Base-by-base conservation (phyloP, 176 grass and related monocot genomes). In the Chloris gayana region DNA sequence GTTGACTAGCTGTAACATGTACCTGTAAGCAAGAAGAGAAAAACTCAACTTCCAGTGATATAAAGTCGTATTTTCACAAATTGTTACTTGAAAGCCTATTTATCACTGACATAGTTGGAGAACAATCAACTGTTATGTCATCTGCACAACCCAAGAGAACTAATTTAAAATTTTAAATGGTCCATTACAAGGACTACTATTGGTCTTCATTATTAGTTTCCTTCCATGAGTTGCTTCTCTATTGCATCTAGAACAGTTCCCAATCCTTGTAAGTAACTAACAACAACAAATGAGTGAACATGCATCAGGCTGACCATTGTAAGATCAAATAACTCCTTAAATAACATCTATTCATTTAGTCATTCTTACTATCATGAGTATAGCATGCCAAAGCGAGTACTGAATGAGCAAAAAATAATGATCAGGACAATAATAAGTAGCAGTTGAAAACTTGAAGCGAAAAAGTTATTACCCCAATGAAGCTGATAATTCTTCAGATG, bases 401-500 rank as follows among this genome's bases (percentile, higher is more conserved):
- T 76, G 35, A 50, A 77, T 35, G 54, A 78, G 4, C 21, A 25
- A 22, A 63, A 35, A 49, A 29, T 33, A 63, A 69, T 42, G 12
- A 72, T 67, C 37, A 37, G 19, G 79, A 69, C 21, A 77, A 72
- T 14, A 50, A 71, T 67, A 77, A 26, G 25, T 29, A 75, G 57
- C 26, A 63, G 33, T 38, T 35, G 13, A 49, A 84, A 67, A 63
- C 27, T 38, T 35, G 13, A 49, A 84, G 72, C 32, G n/a, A n/a
- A n/a, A n/a, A 72, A 85, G 80, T 66, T 73, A 86, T 84, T 76
- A 97, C 96, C 92, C 96, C 78, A 99, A 84, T 69, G 96, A 93
- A 81, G 96, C 88, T 9, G 96, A 89, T 65, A 99, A 74, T 77
- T 99, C 92, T 86, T 95, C 92, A 57, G 96, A 84, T 85, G 92